These are phyloP conservation scores for Ammopiptanthus mongolicus DNA, from an alignment of 306 rosid genomes.

Conservation along the genomic window DNA sequence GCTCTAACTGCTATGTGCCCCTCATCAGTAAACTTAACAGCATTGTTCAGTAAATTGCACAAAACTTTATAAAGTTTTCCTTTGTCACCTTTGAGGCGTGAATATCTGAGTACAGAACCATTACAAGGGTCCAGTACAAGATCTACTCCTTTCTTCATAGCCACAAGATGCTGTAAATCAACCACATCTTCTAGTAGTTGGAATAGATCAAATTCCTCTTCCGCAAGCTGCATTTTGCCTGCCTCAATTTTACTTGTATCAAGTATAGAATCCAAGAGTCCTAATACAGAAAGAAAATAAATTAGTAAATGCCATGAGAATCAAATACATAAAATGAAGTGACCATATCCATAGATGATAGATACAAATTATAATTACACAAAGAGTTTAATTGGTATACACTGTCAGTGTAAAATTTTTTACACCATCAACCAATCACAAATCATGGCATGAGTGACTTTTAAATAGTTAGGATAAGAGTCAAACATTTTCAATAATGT, in stretches of 20 bases:
- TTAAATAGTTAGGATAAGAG: too few species aligned
- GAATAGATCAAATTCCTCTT: slow-evolving; percentile 56
- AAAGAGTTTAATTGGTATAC: too few species aligned
- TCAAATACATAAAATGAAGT: neutral
- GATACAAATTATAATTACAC: neutral
- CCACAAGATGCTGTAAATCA: slow-evolving; percentile 50
- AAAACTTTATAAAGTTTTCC: slow-evolving; percentile 68
- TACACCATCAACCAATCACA: too few species aligned
- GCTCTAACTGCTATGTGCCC: slow-evolving; percentile 57
- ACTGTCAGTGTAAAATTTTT: too few species aligned
- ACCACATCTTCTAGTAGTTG: slow-evolving; percentile 63
- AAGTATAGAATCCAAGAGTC: slow-evolving; percentile 61
- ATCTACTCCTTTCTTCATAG: slow-evolving; percentile 60
- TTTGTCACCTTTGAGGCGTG: slow-evolving; percentile 53
- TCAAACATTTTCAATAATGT: too few species aligned
- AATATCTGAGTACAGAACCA: slow-evolving; percentile 45
- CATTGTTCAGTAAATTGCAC: slow-evolving; percentile 65
- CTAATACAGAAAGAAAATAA: slow-evolving; percentile 23
- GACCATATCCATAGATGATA: neutral
- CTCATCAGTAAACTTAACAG: slow-evolving; percentile 61
- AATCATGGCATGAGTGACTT: too few species aligned
- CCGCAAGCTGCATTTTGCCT: slow-evolving; percentile 67
- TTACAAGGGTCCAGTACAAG: slow-evolving; percentile 59
- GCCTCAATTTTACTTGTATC: slow-evolving; percentile 77
- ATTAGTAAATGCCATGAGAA: neutral